Percentiles rank a stretch among this genome's conserved stretches.
These are phyloP conservation scores for Trichothecium sympodiale DNA, from an alignment of 2,329 filamentous ascomycete species.

Conservation along the genomic window DNA sequence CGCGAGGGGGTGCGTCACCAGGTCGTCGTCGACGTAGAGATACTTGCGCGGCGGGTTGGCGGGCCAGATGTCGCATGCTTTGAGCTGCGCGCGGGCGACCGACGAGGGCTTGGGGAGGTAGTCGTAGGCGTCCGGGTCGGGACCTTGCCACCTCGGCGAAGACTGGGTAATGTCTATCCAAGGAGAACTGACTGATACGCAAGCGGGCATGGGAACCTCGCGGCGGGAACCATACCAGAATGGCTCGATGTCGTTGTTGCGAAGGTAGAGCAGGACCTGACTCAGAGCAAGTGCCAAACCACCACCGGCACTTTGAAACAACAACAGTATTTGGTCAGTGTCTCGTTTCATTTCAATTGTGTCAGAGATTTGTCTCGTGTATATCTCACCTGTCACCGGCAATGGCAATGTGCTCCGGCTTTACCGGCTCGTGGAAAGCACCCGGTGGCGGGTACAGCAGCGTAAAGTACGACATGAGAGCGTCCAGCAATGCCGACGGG, in stretches of 20 bases:
- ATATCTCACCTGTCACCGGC: constrained; percentile 54
- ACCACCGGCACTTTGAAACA: constrained; percentile 50
- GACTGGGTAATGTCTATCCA: constrained; percentile 63
- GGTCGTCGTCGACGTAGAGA: constrained; percentile 42
- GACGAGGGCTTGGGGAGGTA: constrained; percentile 38
- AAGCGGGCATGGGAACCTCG: constrained; percentile 55
- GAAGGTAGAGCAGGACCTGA: constrained; percentile 57
- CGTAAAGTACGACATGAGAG: constrained; percentile 59
- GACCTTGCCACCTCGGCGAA: constrained; percentile 17
- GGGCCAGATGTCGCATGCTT: constrained; percentile 46
- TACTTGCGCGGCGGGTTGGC: constrained; percentile 38
- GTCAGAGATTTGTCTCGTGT: too few species aligned
- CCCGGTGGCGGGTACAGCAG: constrained; percentile 61
- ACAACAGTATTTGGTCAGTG: background rate
- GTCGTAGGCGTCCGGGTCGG: constrained; percentile 19
- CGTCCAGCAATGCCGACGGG: constrained; percentile 63
- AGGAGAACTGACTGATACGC: constrained; percentile 49
- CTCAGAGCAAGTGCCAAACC: constrained; percentile 57
- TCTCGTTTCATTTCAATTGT: background rate
- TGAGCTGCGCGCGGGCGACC: constrained; percentile 15
- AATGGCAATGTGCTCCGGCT: constrained; percentile 56
- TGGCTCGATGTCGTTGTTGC: constrained; percentile 33
- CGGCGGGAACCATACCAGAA: constrained; percentile 49
- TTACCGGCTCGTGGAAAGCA: constrained; percentile 54
- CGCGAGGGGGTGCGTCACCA: constrained; percentile 56